Evolutionary conservation across 2,329 filamentous ascomycete species (phyloP).

Genomic region (Cyanodermella asteris): DNA sequence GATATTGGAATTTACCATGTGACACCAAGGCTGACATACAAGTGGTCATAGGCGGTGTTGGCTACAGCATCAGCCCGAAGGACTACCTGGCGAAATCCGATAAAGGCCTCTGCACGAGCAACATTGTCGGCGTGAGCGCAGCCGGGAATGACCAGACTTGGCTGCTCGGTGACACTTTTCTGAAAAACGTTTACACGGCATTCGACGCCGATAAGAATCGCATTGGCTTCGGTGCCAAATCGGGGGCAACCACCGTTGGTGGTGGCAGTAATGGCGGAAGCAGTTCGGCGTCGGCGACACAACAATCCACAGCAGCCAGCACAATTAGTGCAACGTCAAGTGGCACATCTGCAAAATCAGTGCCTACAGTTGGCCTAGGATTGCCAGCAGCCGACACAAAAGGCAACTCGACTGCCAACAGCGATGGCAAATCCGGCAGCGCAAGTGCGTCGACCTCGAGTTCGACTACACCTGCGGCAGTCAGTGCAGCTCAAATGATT

Average conservation of each 20-base stretch:
- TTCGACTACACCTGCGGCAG: too few relatives aligned
- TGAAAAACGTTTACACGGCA: slow-evolving; percentile 76
- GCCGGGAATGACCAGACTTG: slow-evolving; percentile 40
- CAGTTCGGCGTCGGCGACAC: not conserved
- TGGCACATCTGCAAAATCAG: too few relatives aligned
- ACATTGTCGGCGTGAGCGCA: slow-evolving; percentile 50
- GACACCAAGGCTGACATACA: slow-evolving; percentile 37
- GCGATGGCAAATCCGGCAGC: too few relatives aligned
- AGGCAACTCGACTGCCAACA: too few relatives aligned
- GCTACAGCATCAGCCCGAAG: slow-evolving; percentile 42
- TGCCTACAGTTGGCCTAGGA: too few relatives aligned
- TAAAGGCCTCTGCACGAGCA: slow-evolving; percentile 33
- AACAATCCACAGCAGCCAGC: slow-evolving; percentile 10
- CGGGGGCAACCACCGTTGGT: not conserved
- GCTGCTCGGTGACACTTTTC: slow-evolving; percentile 67
- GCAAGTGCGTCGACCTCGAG: too few relatives aligned
- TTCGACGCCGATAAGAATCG: slow-evolving; percentile 52
- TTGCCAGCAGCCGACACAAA: too few relatives aligned
- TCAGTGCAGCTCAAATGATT: too few relatives aligned
- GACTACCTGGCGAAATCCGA: slow-evolving; percentile 41
- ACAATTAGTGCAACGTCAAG: slow-evolving; percentile 8
- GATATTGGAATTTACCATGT: slow-evolving; percentile 56
- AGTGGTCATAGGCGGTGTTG: slow-evolving; percentile 44
- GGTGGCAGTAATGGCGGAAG: too few relatives aligned
- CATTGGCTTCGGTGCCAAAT: too few relatives aligned